These are phyloP conservation scores for Backusella liffmaniae DNA, from an alignment of 192 early-diverging fungal genomes.

Conservation along the genomic window DNA sequence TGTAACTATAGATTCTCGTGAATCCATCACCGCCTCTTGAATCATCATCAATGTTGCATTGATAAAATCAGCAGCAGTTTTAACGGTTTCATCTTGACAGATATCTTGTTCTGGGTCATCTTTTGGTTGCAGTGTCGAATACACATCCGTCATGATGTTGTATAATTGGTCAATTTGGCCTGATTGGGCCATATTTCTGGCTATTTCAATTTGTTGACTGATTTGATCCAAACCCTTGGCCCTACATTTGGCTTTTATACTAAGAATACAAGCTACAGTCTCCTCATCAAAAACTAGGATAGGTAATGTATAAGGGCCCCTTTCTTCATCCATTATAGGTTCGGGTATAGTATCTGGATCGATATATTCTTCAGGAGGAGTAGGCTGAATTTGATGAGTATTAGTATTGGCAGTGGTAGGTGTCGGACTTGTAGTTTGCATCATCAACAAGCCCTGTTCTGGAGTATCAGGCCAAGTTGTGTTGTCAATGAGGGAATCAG, in stretches of 20 bases:
- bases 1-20: conserved; percentile 17
- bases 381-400: not conserved
- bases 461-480: not conserved
- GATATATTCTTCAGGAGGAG: not conserved
- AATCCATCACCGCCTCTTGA: conserved; percentile 29
- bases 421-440: not conserved
- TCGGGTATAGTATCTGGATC: conserved; percentile 20
- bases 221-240: conserved; percentile 13
- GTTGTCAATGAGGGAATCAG: not conserved
- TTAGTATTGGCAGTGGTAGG: not conserved
- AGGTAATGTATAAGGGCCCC: conserved; percentile 8
- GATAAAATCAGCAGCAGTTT: not conserved
- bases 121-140: too few species aligned
- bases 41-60: conserved; percentile 22
- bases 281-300: conserved; percentile 19
- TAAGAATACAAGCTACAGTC: conserved; percentile 15
- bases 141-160: not conserved
- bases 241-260: conserved; percentile 22
- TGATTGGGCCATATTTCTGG: not conserved
- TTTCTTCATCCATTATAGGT: conserved; percentile 27
- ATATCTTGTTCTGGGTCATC: conserved; percentile 7
- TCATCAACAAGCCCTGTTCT: not conserved
- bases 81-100: not conserved
- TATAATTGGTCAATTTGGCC: not conserved
- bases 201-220: not conserved